Base-by-base conservation (phyloP, 441 rosid species). In the Euphorbia celastroides region DNA sequence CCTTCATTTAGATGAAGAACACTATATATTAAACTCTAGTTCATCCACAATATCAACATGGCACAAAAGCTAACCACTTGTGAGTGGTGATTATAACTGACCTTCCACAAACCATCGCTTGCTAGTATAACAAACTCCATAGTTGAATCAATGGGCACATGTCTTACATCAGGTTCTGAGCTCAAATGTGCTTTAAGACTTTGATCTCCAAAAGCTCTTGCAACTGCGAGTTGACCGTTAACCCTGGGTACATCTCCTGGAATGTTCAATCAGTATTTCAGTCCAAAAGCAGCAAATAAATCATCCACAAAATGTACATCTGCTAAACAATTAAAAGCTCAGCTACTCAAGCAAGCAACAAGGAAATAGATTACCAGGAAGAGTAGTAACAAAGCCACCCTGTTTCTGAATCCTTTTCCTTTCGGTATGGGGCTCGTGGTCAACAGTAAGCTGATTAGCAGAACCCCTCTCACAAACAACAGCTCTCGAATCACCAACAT, bases 51-150 rank as follows among this genome's bases (percentile, higher is more conserved):
- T 34, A 11, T 54, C 26, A 44, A 57, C 13, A 44, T 44, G 11
- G 1, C 50, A 42, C 16, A 51, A 30, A n/a, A 30, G 25, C 14
- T 20, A 16, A 56, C 11, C 20, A 64, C 50, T 64, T 58, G 10
- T 38, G 60, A 62, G 56, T 9, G 5, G 61, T 0, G 27, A 52
- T 10, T 3, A 32, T 30, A 20, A 78, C 83, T 70, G 66, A 87
- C 92, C 92, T 87, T 84, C 92, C 92, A 87, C 68, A 87, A 75
- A 51, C 89, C 92, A 76, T 84, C 92, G 31, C 92, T 87, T 27
- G 89, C 92, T 67, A 87, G 68, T 72, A 87, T 81, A 20, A 83
- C 74, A 54, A 87, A 76, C 26, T 83, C 89, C 34, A 80, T 84
- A 4, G 80, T 73, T 4, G 78, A 48, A 74, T 80, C 84, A 61